phyloP scores from a whole-genome alignment of 371 early-diverging fungal species.

The Homolaphlyctis polyrhiza region DNA sequence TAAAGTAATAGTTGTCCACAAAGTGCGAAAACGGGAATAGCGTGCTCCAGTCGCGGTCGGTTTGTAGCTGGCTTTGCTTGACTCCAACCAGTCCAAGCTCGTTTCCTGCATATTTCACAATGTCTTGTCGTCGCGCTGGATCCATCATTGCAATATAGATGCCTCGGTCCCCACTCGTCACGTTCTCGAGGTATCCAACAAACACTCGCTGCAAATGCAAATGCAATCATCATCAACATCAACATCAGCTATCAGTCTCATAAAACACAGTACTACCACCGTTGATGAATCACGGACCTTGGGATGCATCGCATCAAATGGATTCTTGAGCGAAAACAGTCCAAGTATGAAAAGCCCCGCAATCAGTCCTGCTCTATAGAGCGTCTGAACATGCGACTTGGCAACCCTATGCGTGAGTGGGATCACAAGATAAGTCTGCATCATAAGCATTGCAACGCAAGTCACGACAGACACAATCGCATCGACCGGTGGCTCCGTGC shows the following conservation, averaged over 20 bases:
- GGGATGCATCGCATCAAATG: constrained; percentile 64
- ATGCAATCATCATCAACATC: neutral
- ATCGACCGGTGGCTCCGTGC: constrained; percentile 64
- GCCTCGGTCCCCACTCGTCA: constrained; percentile 54
- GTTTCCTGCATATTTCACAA: constrained; percentile 42
- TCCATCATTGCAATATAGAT: constrained; percentile 40
- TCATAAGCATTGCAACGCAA: constrained; percentile 49
- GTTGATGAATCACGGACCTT: no score
- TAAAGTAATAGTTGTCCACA: constrained; percentile 57
- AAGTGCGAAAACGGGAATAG: constrained; percentile 68
- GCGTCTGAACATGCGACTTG: constrained; percentile 24
- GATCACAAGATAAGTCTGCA: constrained; percentile 41
- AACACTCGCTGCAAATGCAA: constrained; percentile 36
- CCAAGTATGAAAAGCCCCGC: constrained; percentile 34
- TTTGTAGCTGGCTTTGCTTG: constrained; percentile 25
- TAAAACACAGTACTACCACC: no score
- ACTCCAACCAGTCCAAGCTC: constrained; percentile 32
- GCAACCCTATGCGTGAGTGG: constrained; percentile 45
- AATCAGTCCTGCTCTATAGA: constrained; percentile 25
- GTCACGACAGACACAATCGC: constrained; percentile 57
- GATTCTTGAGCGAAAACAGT: constrained; percentile 38
- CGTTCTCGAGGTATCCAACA: constrained; percentile 59
- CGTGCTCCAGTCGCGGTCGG: constrained; percentile 56
- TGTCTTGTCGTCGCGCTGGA: neutral
- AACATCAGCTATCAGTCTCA: no score